A percentile compares a stretch with the other conserved stretches of the same genome.
phyloP scores from a whole-genome alignment of 148 eudicot genomes.

The Dianthus caryophyllus region DNA sequence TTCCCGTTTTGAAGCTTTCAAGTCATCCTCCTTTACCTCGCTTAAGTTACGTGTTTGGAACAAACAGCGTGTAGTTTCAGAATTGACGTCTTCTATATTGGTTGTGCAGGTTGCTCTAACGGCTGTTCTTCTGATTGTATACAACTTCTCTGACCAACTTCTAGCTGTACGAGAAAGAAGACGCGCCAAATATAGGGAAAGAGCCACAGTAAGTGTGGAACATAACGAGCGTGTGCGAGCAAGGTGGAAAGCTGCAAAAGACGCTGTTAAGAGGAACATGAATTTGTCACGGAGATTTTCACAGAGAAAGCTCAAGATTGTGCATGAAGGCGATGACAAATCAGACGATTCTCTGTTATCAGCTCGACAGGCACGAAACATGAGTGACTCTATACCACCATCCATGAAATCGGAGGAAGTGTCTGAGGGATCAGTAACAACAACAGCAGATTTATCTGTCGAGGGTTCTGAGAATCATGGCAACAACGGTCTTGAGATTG shows the following conservation, averaged over 20 bases:
- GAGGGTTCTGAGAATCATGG: slow-evolving; percentile 30
- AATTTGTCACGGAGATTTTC: slow-evolving; percentile 61
- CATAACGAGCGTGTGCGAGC: slow-evolving; percentile 59
- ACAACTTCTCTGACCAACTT: slow-evolving; percentile 87
- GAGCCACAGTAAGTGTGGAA: slow-evolving; percentile 62
- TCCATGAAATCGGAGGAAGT: slow-evolving; percentile 28
- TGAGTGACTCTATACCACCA: slow-evolving; percentile 26
- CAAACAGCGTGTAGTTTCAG: neutral
- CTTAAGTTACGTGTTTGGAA: neutral
- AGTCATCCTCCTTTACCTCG: no score
- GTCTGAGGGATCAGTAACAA: slow-evolving; percentile 19
- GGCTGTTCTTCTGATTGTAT: slow-evolving; percentile 73
- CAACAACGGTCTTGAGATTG: slow-evolving; percentile 34
- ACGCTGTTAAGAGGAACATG: slow-evolving; percentile 68
- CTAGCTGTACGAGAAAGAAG: slow-evolving; percentile 66
- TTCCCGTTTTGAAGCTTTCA: neutral
- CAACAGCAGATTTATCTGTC: slow-evolving; percentile 21
- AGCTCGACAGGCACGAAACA: slow-evolving; percentile 15
- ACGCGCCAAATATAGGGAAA: slow-evolving; percentile 73
- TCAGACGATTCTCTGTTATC: slow-evolving; percentile 26
- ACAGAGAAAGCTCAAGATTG: slow-evolving; percentile 33
- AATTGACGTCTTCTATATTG: neutral
- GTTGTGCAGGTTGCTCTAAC: slow-evolving; percentile 60
- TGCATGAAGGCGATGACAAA: slow-evolving; percentile 29
- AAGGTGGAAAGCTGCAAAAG: slow-evolving; percentile 72